Evolutionary conservation across 805 yeast genomes (phyloP), one percentile per base, ranked within the genome.

Genomic region (Debaryomyces tyrocola): DNA sequence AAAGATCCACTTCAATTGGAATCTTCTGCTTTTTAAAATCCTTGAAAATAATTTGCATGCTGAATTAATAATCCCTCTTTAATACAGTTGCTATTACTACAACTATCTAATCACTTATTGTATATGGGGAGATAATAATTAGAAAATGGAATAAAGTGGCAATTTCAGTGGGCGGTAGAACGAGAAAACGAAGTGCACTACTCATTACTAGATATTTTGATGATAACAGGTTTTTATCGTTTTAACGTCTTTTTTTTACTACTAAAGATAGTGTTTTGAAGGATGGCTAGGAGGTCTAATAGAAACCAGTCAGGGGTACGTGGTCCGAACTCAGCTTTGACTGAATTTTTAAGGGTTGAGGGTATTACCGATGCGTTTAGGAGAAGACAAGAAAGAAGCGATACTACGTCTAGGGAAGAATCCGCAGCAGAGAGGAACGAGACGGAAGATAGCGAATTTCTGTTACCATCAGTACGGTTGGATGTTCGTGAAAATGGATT

Each of bases 21-120:
- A 91, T 81, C 63, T 84, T 87, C 63, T 89, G 90, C 72, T 92
- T 94, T 72, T 94, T 91, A 72, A 94, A 87, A 69, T 94, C 96
- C 66, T 91, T 90, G 66, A 94, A 83, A 43, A 84, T 77, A 54
- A 90, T 72, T 69, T 85, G 84, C 96, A 90, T 90, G 51, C 36
- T 37, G 6, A 35, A 11, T 17, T 66, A 66, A 65, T 57, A 56
- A 11, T 54, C 53, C 9, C 45, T 66, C 17, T 24, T 24, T 9
- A 24, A 24, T 24, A 24, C 27, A 24, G 27, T 24, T 24, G 27
- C 27, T 24, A 24, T 24, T 24, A 9, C 5, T 24, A 24, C 27
- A 24, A 24, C 27, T 24, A 24, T 24, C 7, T 24, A 24, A 24
- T 24, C 27, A 4, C 10, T 24, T 24, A 24, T 24, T 24, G 27